A percentile compares a stretch with the other conserved stretches of the same genome.
These are phyloP conservation scores for Poa annua DNA, from an alignment of 176 grass and related monocot species.

Conservation along the genomic window DNA sequence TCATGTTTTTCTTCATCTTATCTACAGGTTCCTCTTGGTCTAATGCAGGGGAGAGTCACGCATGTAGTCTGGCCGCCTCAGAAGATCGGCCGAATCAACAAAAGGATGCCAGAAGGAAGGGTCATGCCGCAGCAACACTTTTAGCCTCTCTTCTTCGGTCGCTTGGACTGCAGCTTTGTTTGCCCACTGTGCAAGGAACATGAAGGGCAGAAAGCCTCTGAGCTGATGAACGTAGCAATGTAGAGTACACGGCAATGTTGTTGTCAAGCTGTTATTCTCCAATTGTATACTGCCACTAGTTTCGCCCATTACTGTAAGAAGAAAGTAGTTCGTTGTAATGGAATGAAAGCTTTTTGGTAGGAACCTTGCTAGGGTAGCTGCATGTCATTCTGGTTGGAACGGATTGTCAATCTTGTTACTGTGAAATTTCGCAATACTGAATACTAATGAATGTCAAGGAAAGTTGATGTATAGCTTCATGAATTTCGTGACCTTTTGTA, in stretches of 20 bases:
- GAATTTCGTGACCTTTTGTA: too few species aligned
- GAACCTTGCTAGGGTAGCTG: not conserved
- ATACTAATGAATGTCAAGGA: too few species aligned
- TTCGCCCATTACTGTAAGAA: too few species aligned
- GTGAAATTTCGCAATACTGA: too few species aligned
- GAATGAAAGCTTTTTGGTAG: too few species aligned
- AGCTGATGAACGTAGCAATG: too few species aligned
- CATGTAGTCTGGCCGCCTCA: slow-evolving; percentile 66
- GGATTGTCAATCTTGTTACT: not conserved
- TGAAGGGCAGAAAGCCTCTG: not conserved
- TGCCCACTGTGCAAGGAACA: not conserved
- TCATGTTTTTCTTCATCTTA: slow-evolving; percentile 21
- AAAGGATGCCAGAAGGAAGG: slow-evolving; percentile 52
- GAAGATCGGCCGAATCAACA: slow-evolving; percentile 56
- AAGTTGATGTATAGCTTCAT: too few species aligned
- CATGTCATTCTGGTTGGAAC: not conserved
- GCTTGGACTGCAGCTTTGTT: not conserved
- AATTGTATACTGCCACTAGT: too few species aligned
- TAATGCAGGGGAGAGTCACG: slow-evolving; percentile 63
- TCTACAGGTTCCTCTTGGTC: slow-evolving; percentile 68
- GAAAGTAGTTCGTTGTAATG: too few species aligned
- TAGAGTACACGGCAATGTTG: too few species aligned
- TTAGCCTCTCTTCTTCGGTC: slow-evolving; percentile 6
- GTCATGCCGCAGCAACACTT: slow-evolving; percentile 35
- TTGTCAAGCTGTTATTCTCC: too few species aligned